These are phyloP conservation scores for Trypanosoma congolense DNA, from an alignment of 208 protist genomes.

Conservation along the genomic window DNA sequence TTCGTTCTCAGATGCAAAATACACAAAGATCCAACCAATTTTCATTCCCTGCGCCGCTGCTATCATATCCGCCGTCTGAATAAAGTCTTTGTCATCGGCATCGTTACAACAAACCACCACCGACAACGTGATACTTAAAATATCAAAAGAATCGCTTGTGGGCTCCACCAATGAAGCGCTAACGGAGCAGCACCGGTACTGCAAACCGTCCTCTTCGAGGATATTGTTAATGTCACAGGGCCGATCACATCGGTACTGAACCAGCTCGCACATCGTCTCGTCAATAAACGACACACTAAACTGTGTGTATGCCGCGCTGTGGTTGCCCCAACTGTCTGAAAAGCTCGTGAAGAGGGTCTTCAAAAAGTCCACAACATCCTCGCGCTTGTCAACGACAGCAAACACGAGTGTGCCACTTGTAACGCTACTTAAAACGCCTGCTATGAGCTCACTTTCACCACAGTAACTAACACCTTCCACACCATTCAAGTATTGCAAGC, in stretches of 20 bases:
- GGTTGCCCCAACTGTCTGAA: constrained; percentile 24
- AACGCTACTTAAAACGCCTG: constrained; percentile 26
- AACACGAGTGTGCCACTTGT: constrained; percentile 38
- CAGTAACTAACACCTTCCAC: constrained; percentile 27
- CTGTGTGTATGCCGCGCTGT: constrained; percentile 27
- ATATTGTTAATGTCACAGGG: constrained; percentile 46
- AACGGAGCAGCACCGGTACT: constrained; percentile 37
- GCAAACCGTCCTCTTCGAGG: constrained; percentile 41
- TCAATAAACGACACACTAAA: constrained; percentile 64
- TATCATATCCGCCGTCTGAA: constrained; percentile 27
- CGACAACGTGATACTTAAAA: constrained; percentile 42
- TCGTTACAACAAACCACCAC: constrained; percentile 32
- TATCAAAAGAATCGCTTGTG: constrained; percentile 34
- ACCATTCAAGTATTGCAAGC: background rate
- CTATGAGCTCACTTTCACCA: constrained; percentile 18
- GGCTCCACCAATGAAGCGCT: constrained; percentile 37
- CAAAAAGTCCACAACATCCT: constrained; percentile 25
- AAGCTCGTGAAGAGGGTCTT: constrained; percentile 48
- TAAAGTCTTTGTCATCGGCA: constrained; percentile 26
- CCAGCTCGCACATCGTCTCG: constrained; percentile 32
- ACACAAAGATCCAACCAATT: constrained; percentile 36
- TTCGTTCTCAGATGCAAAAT: constrained; percentile 20
- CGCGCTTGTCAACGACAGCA: constrained; percentile 20
- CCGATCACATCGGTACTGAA: constrained; percentile 59
- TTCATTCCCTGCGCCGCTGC: constrained; percentile 32